These are phyloP conservation scores for Colletotrichum eleusines DNA, from an alignment of 2,329 filamentous ascomycete species.

Conservation along the genomic window DNA sequence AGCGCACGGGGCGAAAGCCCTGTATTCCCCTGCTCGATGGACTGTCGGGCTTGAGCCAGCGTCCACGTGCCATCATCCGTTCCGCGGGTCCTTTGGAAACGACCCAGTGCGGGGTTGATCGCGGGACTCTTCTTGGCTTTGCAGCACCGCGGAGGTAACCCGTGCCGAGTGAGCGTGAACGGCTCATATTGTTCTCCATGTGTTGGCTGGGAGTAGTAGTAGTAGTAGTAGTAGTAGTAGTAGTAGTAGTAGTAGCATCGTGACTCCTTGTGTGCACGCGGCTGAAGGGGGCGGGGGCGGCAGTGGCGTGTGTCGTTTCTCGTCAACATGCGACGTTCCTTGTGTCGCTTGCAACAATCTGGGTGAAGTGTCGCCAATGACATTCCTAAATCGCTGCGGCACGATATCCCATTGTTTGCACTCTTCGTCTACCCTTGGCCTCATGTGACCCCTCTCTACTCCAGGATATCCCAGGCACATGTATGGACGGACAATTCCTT, in stretches of 20 bases:
- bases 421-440: neutral
- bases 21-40: neutral
- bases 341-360: neutral
- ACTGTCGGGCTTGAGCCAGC: neutral
- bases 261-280: too few relatives aligned
- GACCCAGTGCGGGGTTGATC: too few relatives aligned
- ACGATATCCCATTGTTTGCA: neutral
- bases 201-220: neutral
- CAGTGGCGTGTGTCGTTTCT: neutral
- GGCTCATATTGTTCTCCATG: too few relatives aligned
- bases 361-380: neutral
- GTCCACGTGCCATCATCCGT: neutral
- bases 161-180: too few relatives aligned
- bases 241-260: too few relatives aligned
- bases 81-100: neutral
- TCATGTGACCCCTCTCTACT: neutral
- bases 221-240: too few relatives aligned
- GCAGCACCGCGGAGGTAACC: too few relatives aligned
- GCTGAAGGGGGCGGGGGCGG: too few relatives aligned
- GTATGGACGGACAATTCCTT: too few relatives aligned
- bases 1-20: rapidly evolving
- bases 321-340: neutral
- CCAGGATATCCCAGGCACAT: too few relatives aligned
- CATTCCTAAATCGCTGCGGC: neutral
- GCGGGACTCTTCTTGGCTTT: too few relatives aligned